phyloP scores from a whole-genome alignment of 805 yeast species.

The Hanseniaspora jakobsenii region DNA sequence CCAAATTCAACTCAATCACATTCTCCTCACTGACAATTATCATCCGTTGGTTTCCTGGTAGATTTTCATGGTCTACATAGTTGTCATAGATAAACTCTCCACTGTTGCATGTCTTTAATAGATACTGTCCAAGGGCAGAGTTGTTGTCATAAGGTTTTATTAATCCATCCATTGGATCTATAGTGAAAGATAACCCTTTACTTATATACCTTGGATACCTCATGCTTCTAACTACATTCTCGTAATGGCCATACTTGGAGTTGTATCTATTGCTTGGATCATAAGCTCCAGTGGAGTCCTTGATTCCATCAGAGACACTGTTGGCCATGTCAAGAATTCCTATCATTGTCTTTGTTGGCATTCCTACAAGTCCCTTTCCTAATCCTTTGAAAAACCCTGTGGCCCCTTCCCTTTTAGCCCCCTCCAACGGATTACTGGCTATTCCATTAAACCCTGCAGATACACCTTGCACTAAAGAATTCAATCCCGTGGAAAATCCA shows the following conservation, averaged over 20 bases:
- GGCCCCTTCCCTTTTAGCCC: constrained; percentile 81
- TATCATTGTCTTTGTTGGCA: constrained; percentile 93
- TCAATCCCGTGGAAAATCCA: constrained; percentile 76
- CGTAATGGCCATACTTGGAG: constrained; percentile 19
- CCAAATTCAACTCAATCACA: constrained; percentile 8
- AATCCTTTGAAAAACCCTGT: constrained; percentile 85
- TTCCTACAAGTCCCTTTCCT: constrained; percentile 87
- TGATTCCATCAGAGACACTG: constrained; percentile 85
- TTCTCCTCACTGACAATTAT: constrained; percentile 14
- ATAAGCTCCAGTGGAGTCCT: constrained; percentile 53
- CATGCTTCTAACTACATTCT: constrained; percentile 61
- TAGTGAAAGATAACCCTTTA: constrained; percentile 6
- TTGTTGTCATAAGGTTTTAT: constrained; percentile 64
- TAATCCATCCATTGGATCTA: constrained; percentile 43
- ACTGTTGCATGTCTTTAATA: constrained; percentile 76
- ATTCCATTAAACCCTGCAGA: constrained; percentile 82
- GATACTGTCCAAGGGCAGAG: constrained; percentile 87
- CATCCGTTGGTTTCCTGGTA: constrained; percentile 16
- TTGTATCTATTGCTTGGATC: constrained; percentile 7
- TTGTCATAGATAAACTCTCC: constrained; percentile 61
- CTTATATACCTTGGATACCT: constrained; percentile 71
- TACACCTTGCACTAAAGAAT: constrained; percentile 74
- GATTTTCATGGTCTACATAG: constrained; percentile 61
- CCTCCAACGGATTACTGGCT: constrained; percentile 82
- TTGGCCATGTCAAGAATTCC: constrained; percentile 89